Base-by-base conservation (phyloP, 257 asterid genomes). In the Scutellaria galericulata region DNA sequence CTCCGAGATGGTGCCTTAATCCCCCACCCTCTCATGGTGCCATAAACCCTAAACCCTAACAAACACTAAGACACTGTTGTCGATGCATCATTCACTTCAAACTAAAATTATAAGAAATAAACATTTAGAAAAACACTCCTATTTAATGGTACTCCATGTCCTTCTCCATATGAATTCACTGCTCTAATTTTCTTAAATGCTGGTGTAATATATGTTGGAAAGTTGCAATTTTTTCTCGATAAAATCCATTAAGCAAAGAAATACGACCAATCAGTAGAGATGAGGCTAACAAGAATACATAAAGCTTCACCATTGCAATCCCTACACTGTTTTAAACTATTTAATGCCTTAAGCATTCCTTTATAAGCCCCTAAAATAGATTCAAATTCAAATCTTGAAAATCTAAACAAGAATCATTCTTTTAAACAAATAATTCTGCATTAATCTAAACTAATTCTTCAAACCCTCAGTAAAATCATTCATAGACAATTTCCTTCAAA, bases 11-110 rank as follows among this genome's bases (percentile, higher is more conserved):
- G 18, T 18, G 18, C 18, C 18, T 18, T 18, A 18, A 18, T 18
- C 18, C 18, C 18, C 18, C 18, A 18, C 18, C 18, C 18, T 18
- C 18, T 18, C 18, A 18, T 0, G 18, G 0, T 18, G 18, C 18
- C 18, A 18, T 18, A 18, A 18, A 18, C 18, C 18, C 18, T 18
- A 18, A 18, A 18, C 18, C 18, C 18, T 18, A 18, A 18, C 18
- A 18, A 18, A 18, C 18, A 18, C 18, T 18, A 18, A 18, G 89
- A 52, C 5, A 45, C 76, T 11, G 75, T 44, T 39, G 75, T 67
- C 6, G 90, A 70, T 50, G 70, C 88, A 50, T 85, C 95, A 66
- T 83, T 79, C 86, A 79, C 51, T 68, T 83, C 88, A 72, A 76
- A 83, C 85, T 80, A 66, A 50, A 77, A 37, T 37, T n/a, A 45